These are phyloP conservation scores for Colletotrichum eleusines DNA, from an alignment of 2,329 filamentous ascomycete species.

Conservation along the genomic window DNA sequence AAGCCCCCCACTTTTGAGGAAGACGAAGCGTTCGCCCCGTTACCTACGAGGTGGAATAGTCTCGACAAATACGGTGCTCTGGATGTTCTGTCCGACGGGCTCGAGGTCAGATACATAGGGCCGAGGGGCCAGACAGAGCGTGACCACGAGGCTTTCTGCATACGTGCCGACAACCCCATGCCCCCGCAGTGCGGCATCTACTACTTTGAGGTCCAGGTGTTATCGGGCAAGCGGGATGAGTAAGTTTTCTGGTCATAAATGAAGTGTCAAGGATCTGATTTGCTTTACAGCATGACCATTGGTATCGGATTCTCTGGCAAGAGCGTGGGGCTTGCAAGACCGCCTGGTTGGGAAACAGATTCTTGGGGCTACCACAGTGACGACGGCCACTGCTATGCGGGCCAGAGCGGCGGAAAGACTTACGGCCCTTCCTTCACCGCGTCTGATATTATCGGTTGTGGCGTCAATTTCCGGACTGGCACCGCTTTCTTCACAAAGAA, in stretches of 20 bases:
- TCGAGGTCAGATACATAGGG: conserved; percentile 74
- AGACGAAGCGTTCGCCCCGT: conserved; percentile 69
- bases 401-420: conserved; percentile 66
- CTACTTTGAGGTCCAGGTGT: conserved; percentile 82
- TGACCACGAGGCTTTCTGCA: conserved; percentile 82
- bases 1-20: conserved; percentile 72
- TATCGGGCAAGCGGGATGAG: conserved; percentile 66
- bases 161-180: conserved; percentile 88
- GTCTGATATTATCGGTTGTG: conserved; percentile 73
- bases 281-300: conserved; percentile 64
- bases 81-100: conserved; percentile 79
- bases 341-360: conserved; percentile 75
- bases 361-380: conserved; percentile 79
- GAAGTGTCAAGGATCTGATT: conserved; percentile 8
- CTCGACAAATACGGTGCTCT: conserved; percentile 79
- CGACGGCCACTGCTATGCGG: conserved; percentile 72
- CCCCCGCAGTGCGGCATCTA: conserved; percentile 92
- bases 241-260: conserved; percentile 52
- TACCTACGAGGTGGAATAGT: conserved; percentile 87
- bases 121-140: conserved; percentile 61
- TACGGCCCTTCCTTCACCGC: conserved; percentile 69
- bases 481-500: conserved; percentile 79
- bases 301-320: conserved; percentile 72
- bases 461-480: conserved; percentile 73
- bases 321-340: conserved; percentile 64